Evolutionary conservation across 345 rosid genomes (phyloP), one percentile per base, ranked within the genome.

Genomic region (Eutrema yunnanense): DNA sequence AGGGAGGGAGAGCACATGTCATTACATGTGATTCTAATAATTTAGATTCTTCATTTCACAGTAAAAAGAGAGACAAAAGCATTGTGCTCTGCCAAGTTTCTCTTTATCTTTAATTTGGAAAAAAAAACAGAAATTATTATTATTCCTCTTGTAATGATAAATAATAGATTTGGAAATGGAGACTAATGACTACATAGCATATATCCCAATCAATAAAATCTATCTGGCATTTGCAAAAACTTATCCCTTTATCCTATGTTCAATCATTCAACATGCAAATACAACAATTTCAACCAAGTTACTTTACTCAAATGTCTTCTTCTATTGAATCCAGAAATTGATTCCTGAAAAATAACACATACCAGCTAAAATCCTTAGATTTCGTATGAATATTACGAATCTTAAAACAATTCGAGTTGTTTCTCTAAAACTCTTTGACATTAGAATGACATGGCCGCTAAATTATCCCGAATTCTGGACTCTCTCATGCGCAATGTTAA

Each of bases 1-100:
- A 75, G 57, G 16, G 73, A 74, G 68, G 56, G 42, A 66, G 53
- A 67, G 69, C 79, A 76, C 79, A 70, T 76, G 79, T 69, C 65
- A 75, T 75, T 64, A 76, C 80, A 76, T 77, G 80, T 77, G 80
- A 64, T 77, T 57, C 76, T 70, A 70, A 77, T 77, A 71, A 77
- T 76, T 70, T 76, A 70, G 75, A 76, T 75, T 75, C 74, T 69
- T 69, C 60, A 69, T 62, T 75, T 62, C 70, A 46, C 59, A 36
- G 64, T 75, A 69, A 56, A 76, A 63, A 56, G 60, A 69, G 54
- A 70, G 61, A 62, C 48, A 76, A 61, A 62, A 62, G 74, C 74
- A 69, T 69, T 75, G 8, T 69, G 32, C 60, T 69, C 65, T 69
- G 75, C 65, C 71, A 69, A 54, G 9, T 61, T 76, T 58, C 62